Evolutionary conservation across 306 rosid genomes (phyloP), one percentile per base, ranked within the genome.

Genomic region (Senna tora): DNA sequence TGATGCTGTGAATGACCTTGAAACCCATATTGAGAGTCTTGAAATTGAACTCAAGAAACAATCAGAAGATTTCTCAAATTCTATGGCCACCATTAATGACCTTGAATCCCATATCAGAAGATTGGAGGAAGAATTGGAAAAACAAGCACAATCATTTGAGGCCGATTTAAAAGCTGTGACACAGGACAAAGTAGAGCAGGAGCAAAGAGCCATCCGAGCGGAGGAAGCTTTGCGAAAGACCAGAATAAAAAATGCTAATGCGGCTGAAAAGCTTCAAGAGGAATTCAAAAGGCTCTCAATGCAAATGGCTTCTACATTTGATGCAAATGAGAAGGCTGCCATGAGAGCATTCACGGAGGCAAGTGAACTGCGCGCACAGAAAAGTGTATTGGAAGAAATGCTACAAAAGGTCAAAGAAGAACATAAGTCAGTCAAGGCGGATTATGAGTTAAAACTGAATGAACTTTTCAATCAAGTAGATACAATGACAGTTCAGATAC

Each of bases 171-270:
- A 89, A 69, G 76, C 82, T 49, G 57, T 91, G 28, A 76, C 83
- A 51, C 70, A 43, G 52, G 92, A 85, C 71, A 94, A 88, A 86
- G 77, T 94, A 74, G 62, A 91, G 87, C 97, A 89, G 84, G 99
- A 95, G 91, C 95, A 89, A 75, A 85, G 93, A 82, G 96, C 97
- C 72, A 89, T 95, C 78, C 89, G 71, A 67, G 99, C 96, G 10
- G 97, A 95, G 87, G 97, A 87, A 73, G 77, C 87, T 65, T 74
- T 91, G 84, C 82, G 90, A 38, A 82, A 83, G 82, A 89, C 88
- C 72, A 89, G 89, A 70, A 76, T 63, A 71, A 86, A 79, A 83
- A 92, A 86, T 81, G 96, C 90, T 11, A 80, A 67, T 79, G 83
- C 92, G 43, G 99, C 97, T 25, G 93, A 91, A 81, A 88, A 79